Evolutionary conservation across 139 green algal species (phyloP), one percentile per base, ranked within the genome.

Genomic region (Ettlia oleoabundans): DNA sequence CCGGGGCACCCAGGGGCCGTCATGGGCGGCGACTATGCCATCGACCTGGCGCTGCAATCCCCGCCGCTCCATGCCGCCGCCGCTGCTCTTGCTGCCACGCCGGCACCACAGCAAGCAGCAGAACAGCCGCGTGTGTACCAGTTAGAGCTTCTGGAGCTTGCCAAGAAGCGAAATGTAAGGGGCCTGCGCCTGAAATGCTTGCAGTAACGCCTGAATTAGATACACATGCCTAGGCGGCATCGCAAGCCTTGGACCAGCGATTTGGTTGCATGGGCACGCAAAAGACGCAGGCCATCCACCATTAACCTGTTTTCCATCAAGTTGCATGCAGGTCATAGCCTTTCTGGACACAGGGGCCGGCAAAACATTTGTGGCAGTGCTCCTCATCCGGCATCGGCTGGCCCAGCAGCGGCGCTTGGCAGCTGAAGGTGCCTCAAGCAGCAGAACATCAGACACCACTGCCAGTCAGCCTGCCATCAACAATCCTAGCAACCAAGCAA

Each of bases 331-430:
- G 78, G 66, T 82, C 22, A 80, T 86, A 6, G 82, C 82, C 0
- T 86, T 82, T 21, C 42, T 86, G 40, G 82, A 86, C 66, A 86
- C 82, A 2, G 89, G 89, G 21, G 30, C 84, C 28, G 89, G 89
- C 24, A 92, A 92, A 52, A 92, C 89, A 0, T 83, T 92, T 43
- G 87, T 92, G 8, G 87, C 89, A 28, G 87, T 94, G 15, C 75
- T 94, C 61, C 86, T 94, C 21, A 86, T 94, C 67, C 75, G 81
- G 62, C 83, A 91, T 53, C 70, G 85, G 28, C 18, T 78, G 53
- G 64, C 42, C 6, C 35, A 85, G 40, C 47, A 86, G 38, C 73
- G 73, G 30, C 37, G 53, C 9, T 4, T 40, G 28, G 74, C 53
- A 0, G 55, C 55, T 2, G 74, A 28, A 10, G 55, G 55, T 3